Percentiles rank a stretch among this genome's conserved stretches.
phyloP scores from a whole-genome alignment of 345 rosid genomes.

The Crucihimalaya himalaica region DNA sequence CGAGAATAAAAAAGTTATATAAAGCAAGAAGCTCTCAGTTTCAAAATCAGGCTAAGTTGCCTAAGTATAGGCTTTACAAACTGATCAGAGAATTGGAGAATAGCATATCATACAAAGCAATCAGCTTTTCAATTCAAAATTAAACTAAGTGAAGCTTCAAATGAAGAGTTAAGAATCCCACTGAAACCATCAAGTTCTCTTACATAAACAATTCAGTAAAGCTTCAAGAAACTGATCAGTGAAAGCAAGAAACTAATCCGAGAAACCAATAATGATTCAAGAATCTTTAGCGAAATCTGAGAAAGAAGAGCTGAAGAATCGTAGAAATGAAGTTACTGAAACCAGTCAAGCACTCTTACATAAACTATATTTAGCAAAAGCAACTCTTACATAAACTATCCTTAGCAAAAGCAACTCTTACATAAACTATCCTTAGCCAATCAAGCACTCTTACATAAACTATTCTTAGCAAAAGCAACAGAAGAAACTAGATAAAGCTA shows the following conservation, averaged over 20 bases:
- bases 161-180: neutral
- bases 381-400: no score
- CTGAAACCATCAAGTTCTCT: neutral
- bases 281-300: neutral
- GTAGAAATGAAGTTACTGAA: constrained; percentile 1
- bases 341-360: no score
- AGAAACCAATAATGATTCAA: neutral
- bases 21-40: neutral
- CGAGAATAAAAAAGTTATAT: neutral
- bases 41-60: neutral
- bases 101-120: neutral
- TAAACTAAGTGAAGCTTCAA: neutral
- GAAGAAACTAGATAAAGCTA: neutral
- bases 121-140: neutral
- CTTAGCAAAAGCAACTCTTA: no score
- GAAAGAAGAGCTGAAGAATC: neutral
- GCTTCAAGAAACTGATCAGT: neutral
- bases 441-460: constrained; percentile 2
- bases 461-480: neutral
- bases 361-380: no score
- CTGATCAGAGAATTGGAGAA: neutral
- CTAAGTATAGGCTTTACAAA: neutral
- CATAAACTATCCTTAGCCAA: no score
- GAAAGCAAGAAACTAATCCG: neutral
- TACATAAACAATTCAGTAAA: neutral